phyloP scores from a whole-genome alignment of 768 basidiomycete genomes.

The Podaxis sp. region DNA sequence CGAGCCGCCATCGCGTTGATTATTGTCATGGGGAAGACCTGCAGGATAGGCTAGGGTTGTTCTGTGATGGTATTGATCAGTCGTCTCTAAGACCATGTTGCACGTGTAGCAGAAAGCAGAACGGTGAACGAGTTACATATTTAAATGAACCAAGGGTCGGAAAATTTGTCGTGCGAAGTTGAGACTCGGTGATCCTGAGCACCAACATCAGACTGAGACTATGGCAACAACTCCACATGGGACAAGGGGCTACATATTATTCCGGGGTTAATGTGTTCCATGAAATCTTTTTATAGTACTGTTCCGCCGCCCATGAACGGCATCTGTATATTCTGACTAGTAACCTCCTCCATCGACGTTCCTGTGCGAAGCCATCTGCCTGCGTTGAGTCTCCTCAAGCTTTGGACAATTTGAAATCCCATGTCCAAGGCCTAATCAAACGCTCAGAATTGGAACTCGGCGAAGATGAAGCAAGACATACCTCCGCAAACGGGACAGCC shows the following conservation, averaged over 20 bases:
- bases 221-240: background rate
- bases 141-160: too few species aligned
- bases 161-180: constrained; percentile 13
- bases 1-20: background rate
- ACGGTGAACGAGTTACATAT: too few species aligned
- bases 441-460: constrained; percentile 4
- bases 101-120: too few species aligned
- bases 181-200: too few species aligned
- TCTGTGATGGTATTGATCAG: background rate
- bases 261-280: too few species aligned
- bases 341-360: constrained; percentile 62
- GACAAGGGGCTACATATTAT: too few species aligned
- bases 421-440: constrained; percentile 78
- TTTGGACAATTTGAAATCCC: constrained; percentile 95
- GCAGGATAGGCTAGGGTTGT: background rate
- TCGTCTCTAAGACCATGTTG: background rate
- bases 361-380: constrained; percentile 88
- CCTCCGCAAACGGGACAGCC: constrained; percentile 98
- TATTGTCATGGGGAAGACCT: background rate
- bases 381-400: constrained; percentile 86
- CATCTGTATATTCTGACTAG: constrained; percentile 2
- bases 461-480: constrained; percentile 28
- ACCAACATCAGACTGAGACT: background rate
- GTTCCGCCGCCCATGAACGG: background rate
- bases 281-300: too few species aligned